These are phyloP conservation scores for Spencermartinsiella europaea DNA, from an alignment of 805 yeast genomes.

Conservation along the genomic window DNA sequence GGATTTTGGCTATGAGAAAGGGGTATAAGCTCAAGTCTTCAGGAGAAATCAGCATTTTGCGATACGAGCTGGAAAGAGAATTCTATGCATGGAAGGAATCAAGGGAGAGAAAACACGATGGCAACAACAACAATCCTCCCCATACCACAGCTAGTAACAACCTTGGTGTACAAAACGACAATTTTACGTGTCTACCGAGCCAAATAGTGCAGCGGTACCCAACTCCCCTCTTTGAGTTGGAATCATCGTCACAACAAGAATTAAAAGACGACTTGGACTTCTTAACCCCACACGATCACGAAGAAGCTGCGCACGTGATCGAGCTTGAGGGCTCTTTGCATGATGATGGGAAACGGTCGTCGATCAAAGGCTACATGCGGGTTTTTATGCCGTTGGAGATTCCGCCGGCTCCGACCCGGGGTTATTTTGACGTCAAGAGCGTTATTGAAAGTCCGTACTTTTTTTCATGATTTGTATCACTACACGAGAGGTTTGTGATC, in stretches of 20 bases:
- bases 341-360: background rate
- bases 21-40: background rate
- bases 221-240: background rate
- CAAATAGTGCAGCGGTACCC: background rate
- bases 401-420: constrained; percentile 71
- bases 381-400: constrained; percentile 60
- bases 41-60: background rate
- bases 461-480: too few species aligned
- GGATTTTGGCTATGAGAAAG: constrained; percentile 2
- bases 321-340: too few species aligned
- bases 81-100: background rate
- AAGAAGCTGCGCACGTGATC: background rate
- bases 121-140: background rate
- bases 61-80: constrained; percentile 11
- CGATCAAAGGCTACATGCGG: background rate
- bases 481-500: too few species aligned
- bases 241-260: background rate
- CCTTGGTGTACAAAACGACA: background rate
- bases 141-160: background rate
- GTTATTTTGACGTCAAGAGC: constrained; percentile 67
- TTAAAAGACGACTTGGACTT: background rate
- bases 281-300: background rate
- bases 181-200: background rate
- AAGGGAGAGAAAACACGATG: background rate
- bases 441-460: constrained; percentile 17